Base-by-base conservation (phyloP, 2,329 filamentous ascomycete genomes). In the Colletotrichum tabaci region DNA sequence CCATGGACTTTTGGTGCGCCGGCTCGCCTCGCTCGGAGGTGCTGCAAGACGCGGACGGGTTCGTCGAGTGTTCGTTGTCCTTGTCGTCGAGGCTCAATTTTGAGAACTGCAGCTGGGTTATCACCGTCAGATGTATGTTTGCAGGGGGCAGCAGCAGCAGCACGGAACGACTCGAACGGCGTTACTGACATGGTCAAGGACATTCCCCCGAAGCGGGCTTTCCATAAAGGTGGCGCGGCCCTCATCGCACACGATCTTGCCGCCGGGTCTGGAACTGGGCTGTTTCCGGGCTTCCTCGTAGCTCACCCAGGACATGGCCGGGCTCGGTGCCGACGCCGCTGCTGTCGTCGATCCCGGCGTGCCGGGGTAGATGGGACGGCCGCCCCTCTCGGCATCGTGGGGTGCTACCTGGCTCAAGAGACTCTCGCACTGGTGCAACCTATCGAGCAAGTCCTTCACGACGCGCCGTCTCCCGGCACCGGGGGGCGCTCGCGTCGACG, bases 161-260 rank as follows among this genome's bases (percentile, higher is more conserved):
- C 30, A 8, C 30, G 30, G 30, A 9, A 35, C 30, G 30, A 35
- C 30, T 35, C 30, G 8, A 35, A 35, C 3, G 4, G 9, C 18
- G 12, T 8, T 9, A 78, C 85, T 76, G 75, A 89, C 87, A 82
- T 90, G 87, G 40, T 89, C 85, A 70, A 88, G 85, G n/a, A 90
- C 83, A 15, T 82, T 87, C 0, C 84, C 83, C 77, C 87, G 85
- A 42, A 90, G 78, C 52, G 84, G 84, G 55, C 85, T 90, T 72
- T 90, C 88, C 79, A 89, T 86, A 73, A 90, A 90, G 38, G 86
- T 86, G 50, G 86, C 80, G 57, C 84, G 84, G 47, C 87, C 87
- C 69, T 88, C 86, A 66, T 89, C 87, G 66, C 86, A 83, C 46
- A 90, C 82, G 65, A 90, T 84, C 75, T 87, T 88, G 18, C 86